These are phyloP conservation scores for Fusarium devonianum DNA, from an alignment of 2,329 filamentous ascomycete species.

Conservation along the genomic window DNA sequence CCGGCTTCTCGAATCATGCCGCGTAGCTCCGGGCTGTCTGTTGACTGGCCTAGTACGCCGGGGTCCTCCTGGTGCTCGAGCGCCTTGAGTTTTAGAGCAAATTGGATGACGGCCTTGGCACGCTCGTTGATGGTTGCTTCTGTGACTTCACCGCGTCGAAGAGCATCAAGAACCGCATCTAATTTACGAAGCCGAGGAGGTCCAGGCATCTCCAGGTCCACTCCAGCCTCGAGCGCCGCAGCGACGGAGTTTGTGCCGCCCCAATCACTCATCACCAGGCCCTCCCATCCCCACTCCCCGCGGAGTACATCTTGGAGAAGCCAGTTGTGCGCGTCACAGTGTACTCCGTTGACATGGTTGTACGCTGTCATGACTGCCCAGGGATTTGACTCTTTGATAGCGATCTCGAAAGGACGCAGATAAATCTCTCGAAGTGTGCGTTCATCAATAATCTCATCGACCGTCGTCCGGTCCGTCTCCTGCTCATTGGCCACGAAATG, in stretches of 20 bases:
- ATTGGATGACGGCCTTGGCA: conserved; percentile 43
- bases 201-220: conserved; percentile 49
- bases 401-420: conserved; percentile 54
- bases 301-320: conserved; percentile 51
- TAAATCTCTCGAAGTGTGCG: conserved; percentile 51
- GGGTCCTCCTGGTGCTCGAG: conserved; percentile 21
- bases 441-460: conserved; percentile 44
- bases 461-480: conserved; percentile 42
- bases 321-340: conserved; percentile 51
- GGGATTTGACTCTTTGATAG: conserved; percentile 51
- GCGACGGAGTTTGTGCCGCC: conserved; percentile 47
- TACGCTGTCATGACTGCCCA: conserved; percentile 57
- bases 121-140: conserved; percentile 39
- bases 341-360: conserved; percentile 55
- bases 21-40: conserved; percentile 37
- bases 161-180: conserved; percentile 32
- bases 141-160: conserved; percentile 28
- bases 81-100: conserved; percentile 39
- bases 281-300: conserved; percentile 54
- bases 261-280: conserved; percentile 58
- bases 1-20: conserved; percentile 38
- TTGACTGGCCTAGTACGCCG: conserved; percentile 1
- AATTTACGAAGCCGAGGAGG: conserved; percentile 42
- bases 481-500: conserved; percentile 56
- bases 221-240: conserved; percentile 42